Evolutionary conservation across 2,329 filamentous ascomycete genomes (phyloP).

Genomic region (Juglanconis juglandina): DNA sequence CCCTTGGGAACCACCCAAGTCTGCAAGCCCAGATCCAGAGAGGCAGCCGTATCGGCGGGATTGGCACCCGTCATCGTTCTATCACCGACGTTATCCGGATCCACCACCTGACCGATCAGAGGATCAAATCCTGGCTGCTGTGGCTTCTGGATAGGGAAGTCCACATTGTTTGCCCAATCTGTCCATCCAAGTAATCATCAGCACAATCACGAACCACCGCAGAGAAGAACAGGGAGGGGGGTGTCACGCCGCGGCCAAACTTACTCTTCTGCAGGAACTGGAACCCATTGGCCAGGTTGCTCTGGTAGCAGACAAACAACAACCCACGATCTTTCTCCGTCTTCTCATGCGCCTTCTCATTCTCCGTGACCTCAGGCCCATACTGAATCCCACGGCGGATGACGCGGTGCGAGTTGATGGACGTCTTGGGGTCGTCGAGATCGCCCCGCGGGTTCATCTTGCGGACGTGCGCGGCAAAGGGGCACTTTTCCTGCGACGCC

Average conservation of each 20-base stretch:
- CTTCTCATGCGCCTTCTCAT: constrained; percentile 29
- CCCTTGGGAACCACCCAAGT: constrained; percentile 39
- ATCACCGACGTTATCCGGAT: constrained; percentile 19
- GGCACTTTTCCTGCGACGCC: constrained; percentile 34
- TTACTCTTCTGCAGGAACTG: constrained; percentile 35
- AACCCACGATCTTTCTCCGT: constrained; percentile 38
- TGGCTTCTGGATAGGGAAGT: constrained; percentile 23
- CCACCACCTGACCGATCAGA: constrained; percentile 31
- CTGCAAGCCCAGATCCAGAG: constrained; percentile 22
- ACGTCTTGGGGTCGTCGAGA: constrained; percentile 23
- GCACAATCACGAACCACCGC: no score
- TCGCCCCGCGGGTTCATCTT: constrained; percentile 44
- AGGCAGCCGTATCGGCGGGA: constrained; percentile 20
- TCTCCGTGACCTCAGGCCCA: constrained; percentile 33
- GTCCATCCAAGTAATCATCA: background rate
- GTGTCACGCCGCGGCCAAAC: constrained; percentile 2
- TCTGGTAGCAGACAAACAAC: constrained; percentile 44
- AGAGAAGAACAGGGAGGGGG: no score
- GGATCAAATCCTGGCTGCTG: constrained; percentile 32
- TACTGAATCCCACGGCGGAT: constrained; percentile 44
- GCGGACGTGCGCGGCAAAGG: constrained; percentile 44
- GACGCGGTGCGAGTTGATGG: constrained; percentile 30
- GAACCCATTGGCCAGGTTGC: constrained; percentile 38
- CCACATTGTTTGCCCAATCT: background rate
- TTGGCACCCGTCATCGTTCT: constrained; percentile 26